Evolutionary conservation across 2,329 filamentous ascomycete species (phyloP).

Genomic region (Verruconis gallopava): DNA sequence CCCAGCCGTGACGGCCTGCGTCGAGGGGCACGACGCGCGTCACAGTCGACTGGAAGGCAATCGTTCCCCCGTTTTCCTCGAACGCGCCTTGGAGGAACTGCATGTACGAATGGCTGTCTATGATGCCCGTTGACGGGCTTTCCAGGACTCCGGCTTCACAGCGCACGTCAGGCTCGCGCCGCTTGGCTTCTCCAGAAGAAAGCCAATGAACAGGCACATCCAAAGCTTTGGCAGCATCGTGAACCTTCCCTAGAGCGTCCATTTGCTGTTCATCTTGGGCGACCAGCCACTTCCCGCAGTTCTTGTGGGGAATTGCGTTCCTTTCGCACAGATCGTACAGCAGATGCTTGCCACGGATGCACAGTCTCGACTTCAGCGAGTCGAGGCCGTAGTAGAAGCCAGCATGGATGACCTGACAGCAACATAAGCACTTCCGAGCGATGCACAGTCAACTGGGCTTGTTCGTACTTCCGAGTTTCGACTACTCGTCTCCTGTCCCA

Average conservation of each 20-base stretch:
- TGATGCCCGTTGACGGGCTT: constrained; percentile 73
- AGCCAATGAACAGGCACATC: constrained; percentile 64
- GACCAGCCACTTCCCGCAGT: constrained; percentile 88
- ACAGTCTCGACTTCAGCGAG: constrained; percentile 73
- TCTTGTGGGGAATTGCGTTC: constrained; percentile 55
- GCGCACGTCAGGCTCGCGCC: constrained; percentile 61
- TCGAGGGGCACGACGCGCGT: constrained; percentile 42
- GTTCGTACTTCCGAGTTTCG: constrained; percentile 68
- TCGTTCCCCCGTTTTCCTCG: constrained; percentile 61
- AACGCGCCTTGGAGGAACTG: constrained; percentile 62
- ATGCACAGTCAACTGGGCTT: background rate
- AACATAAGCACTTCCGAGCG: constrained; percentile 2
- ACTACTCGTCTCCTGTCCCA: constrained; percentile 77
- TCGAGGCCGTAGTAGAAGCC: constrained; percentile 75
- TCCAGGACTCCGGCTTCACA: constrained; percentile 67
- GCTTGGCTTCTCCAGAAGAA: constrained; percentile 43
- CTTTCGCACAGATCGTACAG: constrained; percentile 66
- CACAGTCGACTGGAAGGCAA: constrained; percentile 58
- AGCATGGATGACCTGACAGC: constrained; percentile 68
- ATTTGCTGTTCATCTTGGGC: constrained; percentile 66
- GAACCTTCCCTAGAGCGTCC: constrained; percentile 44
- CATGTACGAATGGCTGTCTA: constrained; percentile 83
- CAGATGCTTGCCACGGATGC: constrained; percentile 60
- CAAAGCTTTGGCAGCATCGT: constrained; percentile 40
- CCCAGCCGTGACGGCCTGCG: constrained; percentile 52